A percentile compares a stretch with the other conserved stretches of the same genome.
Evolutionary conservation across 495 filamentous ascomycete species (phyloP).

Genomic region (Xylaria cubensis): DNA sequence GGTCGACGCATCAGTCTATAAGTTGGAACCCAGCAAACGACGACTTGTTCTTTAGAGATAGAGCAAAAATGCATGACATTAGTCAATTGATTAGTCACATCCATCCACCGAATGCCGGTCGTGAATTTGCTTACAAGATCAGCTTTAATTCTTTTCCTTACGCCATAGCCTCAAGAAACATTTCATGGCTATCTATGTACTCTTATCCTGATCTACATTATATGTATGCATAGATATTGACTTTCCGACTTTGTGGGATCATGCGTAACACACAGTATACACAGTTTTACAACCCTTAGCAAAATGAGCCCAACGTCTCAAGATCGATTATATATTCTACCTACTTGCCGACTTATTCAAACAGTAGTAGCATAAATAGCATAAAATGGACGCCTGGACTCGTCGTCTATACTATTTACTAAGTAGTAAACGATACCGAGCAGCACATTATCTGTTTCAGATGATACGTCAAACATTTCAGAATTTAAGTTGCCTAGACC

Average conservation of each 20-base stretch:
- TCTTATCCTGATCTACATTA: background rate
- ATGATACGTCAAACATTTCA: slow-evolving; percentile 19
- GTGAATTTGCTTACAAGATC: background rate
- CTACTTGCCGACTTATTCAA: background rate
- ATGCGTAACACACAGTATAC: too few relatives aligned
- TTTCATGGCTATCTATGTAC: background rate
- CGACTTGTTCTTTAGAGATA: slow-evolving; percentile 23
- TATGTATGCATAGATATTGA: background rate
- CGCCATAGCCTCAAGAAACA: background rate
- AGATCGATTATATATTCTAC: background rate
- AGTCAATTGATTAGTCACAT: background rate
- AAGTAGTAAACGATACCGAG: background rate
- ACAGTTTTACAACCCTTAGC: background rate
- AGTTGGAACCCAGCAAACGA: slow-evolving; percentile 15
- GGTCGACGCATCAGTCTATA: background rate
- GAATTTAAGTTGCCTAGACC: slow-evolving; percentile 12
- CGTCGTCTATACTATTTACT: background rate
- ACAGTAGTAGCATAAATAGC: background rate
- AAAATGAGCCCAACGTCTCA: background rate
- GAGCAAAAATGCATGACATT: slow-evolving; percentile 6
- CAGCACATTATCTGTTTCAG: slow-evolving; percentile 5
- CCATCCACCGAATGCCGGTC: background rate
- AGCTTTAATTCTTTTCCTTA: too few relatives aligned
- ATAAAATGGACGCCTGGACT: background rate
- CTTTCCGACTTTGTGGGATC: too few relatives aligned